Evolutionary conservation across 139 green algal genomes (phyloP).

Genomic region (Prasinococcaceae sp.): DNA sequence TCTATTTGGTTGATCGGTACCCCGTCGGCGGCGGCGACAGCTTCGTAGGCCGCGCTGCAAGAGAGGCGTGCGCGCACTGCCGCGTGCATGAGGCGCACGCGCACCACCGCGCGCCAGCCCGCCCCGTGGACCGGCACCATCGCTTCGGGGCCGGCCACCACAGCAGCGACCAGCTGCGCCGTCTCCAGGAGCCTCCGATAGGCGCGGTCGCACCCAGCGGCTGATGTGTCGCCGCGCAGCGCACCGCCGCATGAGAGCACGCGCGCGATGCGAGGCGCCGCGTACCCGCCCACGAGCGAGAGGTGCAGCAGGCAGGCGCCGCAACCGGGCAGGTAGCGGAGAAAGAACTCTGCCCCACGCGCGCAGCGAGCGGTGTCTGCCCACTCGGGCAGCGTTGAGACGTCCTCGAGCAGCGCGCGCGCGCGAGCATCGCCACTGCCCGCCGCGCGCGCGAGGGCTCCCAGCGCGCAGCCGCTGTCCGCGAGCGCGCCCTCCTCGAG

Average conservation of each 20-base stretch:
- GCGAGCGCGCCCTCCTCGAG: too few species aligned
- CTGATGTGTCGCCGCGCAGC: not conserved
- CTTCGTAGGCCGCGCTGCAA: too few species aligned
- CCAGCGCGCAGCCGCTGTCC: not conserved
- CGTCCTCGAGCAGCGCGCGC: not conserved
- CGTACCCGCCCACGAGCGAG: not conserved
- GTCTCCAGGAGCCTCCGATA: not conserved
- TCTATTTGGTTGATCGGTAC: not conserved
- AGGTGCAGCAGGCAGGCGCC: not conserved
- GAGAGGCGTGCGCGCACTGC: not conserved
- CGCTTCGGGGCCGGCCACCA: not conserved
- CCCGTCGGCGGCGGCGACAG: too few species aligned
- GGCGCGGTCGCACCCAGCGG: not conserved
- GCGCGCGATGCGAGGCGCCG: not conserved
- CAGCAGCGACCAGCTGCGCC: not conserved
- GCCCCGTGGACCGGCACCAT: not conserved
- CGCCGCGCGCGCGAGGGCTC: not conserved
- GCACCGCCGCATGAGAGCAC: not conserved
- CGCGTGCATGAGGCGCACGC: not conserved
- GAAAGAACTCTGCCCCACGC: not conserved
- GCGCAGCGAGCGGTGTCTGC: not conserved
- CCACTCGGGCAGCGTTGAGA: not conserved
- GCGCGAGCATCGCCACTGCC: not conserved
- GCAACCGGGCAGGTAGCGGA: not conserved
- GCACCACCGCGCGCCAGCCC: not conserved